These are phyloP conservation scores for Lenzites betulinus DNA, from an alignment of 768 basidiomycete genomes.

Conservation along the genomic window DNA sequence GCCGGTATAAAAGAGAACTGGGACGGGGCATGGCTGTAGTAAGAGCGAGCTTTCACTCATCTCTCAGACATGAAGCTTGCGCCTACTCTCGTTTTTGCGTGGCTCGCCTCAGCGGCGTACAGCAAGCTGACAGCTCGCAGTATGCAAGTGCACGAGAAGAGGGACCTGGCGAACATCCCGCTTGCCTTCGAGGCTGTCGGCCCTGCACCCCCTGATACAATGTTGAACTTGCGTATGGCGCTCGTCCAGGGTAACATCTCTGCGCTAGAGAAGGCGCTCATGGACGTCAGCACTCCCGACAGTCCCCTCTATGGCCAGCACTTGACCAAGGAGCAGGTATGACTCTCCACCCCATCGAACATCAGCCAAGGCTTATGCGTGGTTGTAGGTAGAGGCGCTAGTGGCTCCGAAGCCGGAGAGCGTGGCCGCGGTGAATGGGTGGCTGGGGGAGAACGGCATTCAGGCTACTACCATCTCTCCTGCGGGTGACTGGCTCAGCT, in stretches of 20 bases:
- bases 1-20: background rate
- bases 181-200: constrained; percentile 33
- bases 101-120: constrained; percentile 18
- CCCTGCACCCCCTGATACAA: constrained; percentile 31
- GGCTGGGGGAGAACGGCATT: constrained; percentile 32
- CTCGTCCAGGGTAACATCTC: constrained; percentile 37
- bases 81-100: constrained; percentile 16
- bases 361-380: no score
- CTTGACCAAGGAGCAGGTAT: constrained; percentile 41
- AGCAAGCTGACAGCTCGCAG: constrained; percentile 25
- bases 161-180: constrained; percentile 25
- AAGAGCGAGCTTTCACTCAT: background rate
- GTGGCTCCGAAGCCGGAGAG: constrained; percentile 32
- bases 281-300: constrained; percentile 40
- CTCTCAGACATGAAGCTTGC: constrained; percentile 24
- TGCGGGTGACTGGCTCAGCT: constrained; percentile 39
- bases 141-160: constrained; percentile 35
- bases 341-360: background rate
- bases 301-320: constrained; percentile 40
- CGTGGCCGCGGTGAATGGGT: constrained; percentile 29
- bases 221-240: constrained; percentile 40
- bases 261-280: constrained; percentile 40
- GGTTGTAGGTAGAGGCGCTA: constrained; percentile 29
- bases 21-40: background rate
- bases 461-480: constrained; percentile 27